Conservation (phyloP, 805 yeast genomes). For the Pichia eremophila region DNA sequence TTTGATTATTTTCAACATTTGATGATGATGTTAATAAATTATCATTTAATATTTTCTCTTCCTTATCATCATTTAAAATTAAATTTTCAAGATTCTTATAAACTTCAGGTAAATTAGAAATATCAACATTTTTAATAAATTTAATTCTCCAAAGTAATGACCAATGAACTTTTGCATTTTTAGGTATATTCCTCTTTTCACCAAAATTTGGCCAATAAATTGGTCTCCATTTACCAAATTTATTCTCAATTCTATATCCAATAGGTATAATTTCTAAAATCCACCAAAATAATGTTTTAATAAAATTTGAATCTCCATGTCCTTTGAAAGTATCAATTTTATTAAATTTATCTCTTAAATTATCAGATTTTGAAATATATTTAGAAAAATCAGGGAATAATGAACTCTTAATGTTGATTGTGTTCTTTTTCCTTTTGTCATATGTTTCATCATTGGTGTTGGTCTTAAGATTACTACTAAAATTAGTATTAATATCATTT, state of each 20-base stretch:
- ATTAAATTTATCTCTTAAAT: slow-evolving; percentile 14
- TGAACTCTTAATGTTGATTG: background rate
- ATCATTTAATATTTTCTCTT: background rate
- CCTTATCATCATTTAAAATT: slow-evolving; percentile 6
- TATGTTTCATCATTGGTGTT: no score
- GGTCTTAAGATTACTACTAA: no score
- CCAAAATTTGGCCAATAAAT: slow-evolving; percentile 50
- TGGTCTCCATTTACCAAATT: slow-evolving; percentile 40
- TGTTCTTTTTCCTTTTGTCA: no score
- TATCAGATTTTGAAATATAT: slow-evolving; percentile 7
- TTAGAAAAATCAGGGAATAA: slow-evolving; percentile 7
- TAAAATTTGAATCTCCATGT: slow-evolving; percentile 26
- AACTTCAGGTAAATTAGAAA: slow-evolving; percentile 32
- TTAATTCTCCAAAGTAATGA: slow-evolving; percentile 50
- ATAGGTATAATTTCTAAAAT: slow-evolving; percentile 50
- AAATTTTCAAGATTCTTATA: slow-evolving; percentile 17
- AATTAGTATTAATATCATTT: no score
- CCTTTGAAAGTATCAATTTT: slow-evolving; percentile 28
- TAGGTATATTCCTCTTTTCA: slow-evolving; percentile 39
- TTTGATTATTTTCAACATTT: background rate
- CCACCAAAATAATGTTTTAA: slow-evolving; percentile 46
- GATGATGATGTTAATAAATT: background rate
- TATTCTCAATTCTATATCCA: slow-evolving; percentile 40
- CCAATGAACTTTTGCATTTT: slow-evolving; percentile 44
- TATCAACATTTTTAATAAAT: slow-evolving; percentile 36